These are phyloP conservation scores for Circinella minor DNA, from an alignment of 371 early-diverging fungal genomes.

Conservation along the genomic window DNA sequence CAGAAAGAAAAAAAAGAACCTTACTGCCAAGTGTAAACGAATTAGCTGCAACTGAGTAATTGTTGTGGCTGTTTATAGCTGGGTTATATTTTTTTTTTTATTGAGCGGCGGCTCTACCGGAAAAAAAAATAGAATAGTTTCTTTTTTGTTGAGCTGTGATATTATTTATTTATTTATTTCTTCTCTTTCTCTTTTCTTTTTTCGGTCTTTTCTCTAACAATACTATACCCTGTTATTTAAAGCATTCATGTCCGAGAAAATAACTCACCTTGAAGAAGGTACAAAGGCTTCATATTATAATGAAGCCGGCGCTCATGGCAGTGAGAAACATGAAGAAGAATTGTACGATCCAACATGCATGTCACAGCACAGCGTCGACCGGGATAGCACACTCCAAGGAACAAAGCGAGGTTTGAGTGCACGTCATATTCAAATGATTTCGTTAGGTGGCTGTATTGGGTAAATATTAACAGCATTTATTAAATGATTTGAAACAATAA, in stretches of 20 bases:
- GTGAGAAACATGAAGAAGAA: constrained; percentile 3
- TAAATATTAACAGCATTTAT: constrained; percentile 23
- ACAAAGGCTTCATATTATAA: background rate
- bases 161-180: background rate
- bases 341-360: constrained; percentile 3
- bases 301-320: background rate
- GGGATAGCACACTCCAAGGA: constrained; percentile 12
- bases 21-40: too few relatives aligned
- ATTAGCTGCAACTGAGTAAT: too few relatives aligned
- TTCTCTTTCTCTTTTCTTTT: background rate
- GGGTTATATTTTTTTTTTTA: too few relatives aligned
- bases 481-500: background rate
- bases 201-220: background rate
- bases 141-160: background rate
- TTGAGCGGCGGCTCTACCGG: background rate
- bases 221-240: background rate
- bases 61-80: too few relatives aligned
- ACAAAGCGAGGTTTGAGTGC: constrained; percentile 69
- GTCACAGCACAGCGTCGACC: background rate
- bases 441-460: constrained; percentile 67
- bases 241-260: constrained; percentile 5
- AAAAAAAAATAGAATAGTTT: background rate
- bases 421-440: constrained; percentile 84
- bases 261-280: constrained; percentile 6
- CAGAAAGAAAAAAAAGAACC: too few relatives aligned